A percentile compares a stretch with the other conserved stretches of the same genome.
Conservation (phyloP, 768 basidiomycete genomes). For the Phaffia tasmanica region DNA sequence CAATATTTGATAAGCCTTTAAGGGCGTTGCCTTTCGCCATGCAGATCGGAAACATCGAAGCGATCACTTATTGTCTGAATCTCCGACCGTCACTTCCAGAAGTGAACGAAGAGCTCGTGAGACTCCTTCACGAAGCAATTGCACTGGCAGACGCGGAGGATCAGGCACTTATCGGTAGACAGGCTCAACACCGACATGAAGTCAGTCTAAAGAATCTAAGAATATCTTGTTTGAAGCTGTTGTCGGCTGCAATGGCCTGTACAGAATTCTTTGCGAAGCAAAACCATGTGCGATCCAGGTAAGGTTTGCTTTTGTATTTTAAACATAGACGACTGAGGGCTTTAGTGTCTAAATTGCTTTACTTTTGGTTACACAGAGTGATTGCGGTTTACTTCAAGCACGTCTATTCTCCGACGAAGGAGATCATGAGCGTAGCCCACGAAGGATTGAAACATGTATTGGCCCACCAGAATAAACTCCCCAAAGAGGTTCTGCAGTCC, state of each 20-base stretch:
- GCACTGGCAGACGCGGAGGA: slow-evolving; percentile 95
- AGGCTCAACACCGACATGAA: slow-evolving; percentile 61
- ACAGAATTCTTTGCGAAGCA: slow-evolving; percentile 82
- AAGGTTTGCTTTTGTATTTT: slow-evolving; percentile 25
- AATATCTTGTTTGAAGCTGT: slow-evolving; percentile 80
- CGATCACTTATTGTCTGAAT: slow-evolving; percentile 83
- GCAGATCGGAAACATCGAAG: slow-evolving; percentile 97
- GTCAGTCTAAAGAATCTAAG: slow-evolving; percentile 78
- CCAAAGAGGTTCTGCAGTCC: slow-evolving; percentile 87
- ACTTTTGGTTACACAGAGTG: slow-evolving; percentile 47
- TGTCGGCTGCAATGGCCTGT: slow-evolving; percentile 88
- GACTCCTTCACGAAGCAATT: slow-evolving; percentile 82
- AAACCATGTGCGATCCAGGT: slow-evolving; percentile 75
- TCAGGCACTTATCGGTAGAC: slow-evolving; percentile 56
- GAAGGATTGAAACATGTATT: slow-evolving; percentile 83
- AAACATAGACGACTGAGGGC: not conserved
- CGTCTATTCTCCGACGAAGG: slow-evolving; percentile 76
- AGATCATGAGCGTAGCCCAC: slow-evolving; percentile 91
- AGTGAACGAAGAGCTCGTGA: slow-evolving; percentile 79
- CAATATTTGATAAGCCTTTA: slow-evolving; percentile 92
- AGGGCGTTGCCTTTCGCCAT: slow-evolving; percentile 86
- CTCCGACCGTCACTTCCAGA: slow-evolving; percentile 72
- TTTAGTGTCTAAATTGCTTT: slow-evolving; percentile 12
- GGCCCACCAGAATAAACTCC: slow-evolving; percentile 76
- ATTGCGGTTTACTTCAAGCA: slow-evolving; percentile 97